These are phyloP conservation scores for Alternaria solani DNA, from an alignment of 2,329 filamentous ascomycete species.

Conservation along the genomic window DNA sequence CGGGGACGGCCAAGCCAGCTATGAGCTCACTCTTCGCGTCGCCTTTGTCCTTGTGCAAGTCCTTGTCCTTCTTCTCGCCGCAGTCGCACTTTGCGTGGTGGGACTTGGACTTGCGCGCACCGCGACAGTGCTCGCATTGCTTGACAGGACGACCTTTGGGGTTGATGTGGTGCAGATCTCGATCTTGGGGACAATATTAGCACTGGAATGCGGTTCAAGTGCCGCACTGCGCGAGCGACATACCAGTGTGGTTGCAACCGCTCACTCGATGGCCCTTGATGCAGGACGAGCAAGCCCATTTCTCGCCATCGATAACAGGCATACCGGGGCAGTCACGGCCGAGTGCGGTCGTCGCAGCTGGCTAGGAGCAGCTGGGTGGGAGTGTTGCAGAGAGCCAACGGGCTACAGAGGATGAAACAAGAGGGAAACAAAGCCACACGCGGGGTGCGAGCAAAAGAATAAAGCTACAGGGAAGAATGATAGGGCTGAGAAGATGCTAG, in stretches of 20 bases:
- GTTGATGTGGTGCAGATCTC: constrained; percentile 91
- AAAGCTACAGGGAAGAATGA: constrained; percentile 33
- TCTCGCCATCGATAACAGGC: constrained; percentile 77
- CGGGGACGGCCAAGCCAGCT: constrained; percentile 40
- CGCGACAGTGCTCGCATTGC: constrained; percentile 96
- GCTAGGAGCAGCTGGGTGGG: constrained; percentile 33
- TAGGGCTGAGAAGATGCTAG: constrained; percentile 28
- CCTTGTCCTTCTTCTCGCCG: constrained; percentile 82
- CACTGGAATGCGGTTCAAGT: constrained; percentile 13
- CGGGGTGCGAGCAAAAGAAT: constrained; percentile 21
- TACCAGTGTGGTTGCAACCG: constrained; percentile 96
- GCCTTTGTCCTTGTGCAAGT: constrained; percentile 58
- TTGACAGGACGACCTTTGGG: constrained; percentile 97
- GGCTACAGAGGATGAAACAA: constrained; percentile 20
- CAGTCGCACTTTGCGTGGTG: constrained; percentile 97
- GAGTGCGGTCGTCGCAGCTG: constrained; percentile 45
- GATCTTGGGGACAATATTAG: constrained; percentile 66
- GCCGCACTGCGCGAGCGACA: constrained; percentile 35
- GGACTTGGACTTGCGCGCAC: constrained; percentile 93
- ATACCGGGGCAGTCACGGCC: constrained; percentile 46
- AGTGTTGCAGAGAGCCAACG: constrained; percentile 19
- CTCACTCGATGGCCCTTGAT: constrained; percentile 98
- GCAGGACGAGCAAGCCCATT: constrained; percentile 97
- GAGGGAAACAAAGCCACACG: constrained; percentile 26
- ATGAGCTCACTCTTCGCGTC: constrained; percentile 50